A percentile compares a stretch with the other conserved stretches of the same genome.
Evolutionary conservation across 495 filamentous ascomycete species (phyloP).

Genomic region (Cladorrhinum samala): DNA sequence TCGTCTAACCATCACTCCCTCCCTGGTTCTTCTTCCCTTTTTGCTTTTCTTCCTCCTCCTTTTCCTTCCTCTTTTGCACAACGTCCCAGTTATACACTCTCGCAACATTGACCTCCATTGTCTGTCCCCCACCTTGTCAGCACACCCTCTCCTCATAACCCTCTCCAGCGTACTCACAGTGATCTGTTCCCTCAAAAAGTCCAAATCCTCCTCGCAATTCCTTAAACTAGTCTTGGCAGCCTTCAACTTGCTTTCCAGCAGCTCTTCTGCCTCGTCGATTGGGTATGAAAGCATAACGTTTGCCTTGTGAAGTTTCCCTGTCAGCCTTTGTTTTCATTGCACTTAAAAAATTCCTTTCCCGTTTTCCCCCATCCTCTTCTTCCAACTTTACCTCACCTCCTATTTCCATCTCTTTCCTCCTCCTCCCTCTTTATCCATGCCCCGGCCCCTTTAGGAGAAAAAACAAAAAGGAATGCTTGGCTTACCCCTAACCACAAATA

Average conservation of each 20-base stretch:
- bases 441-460: too few relatives aligned
- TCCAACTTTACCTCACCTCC: too few relatives aligned
- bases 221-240: conserved; percentile 69
- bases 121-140: conserved; percentile 44
- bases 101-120: conserved; percentile 91
- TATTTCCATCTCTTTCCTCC: too few relatives aligned
- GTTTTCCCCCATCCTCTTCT: too few relatives aligned
- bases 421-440: too few relatives aligned
- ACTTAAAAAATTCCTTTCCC: too few relatives aligned
- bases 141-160: background rate
- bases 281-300: conserved; percentile 98
- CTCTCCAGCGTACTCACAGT: conserved; percentile 55
- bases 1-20: conserved; percentile 18
- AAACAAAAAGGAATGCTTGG: too few relatives aligned
- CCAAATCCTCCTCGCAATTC: conserved; percentile 93
- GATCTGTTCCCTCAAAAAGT: conserved; percentile 94
- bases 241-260: conserved; percentile 72
- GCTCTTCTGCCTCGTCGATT: conserved; percentile 72
- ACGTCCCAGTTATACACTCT: conserved; percentile 99
- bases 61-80: conserved; percentile 86
- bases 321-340: too few relatives aligned
- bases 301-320: too few relatives aligned
- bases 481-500: conserved; percentile 97
- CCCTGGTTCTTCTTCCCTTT: conserved; percentile 31
- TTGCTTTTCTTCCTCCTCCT: conserved; percentile 54